Conservation (phyloP, 257 asterid genomes). For the Dorcoceras hygrometricum region DNA sequence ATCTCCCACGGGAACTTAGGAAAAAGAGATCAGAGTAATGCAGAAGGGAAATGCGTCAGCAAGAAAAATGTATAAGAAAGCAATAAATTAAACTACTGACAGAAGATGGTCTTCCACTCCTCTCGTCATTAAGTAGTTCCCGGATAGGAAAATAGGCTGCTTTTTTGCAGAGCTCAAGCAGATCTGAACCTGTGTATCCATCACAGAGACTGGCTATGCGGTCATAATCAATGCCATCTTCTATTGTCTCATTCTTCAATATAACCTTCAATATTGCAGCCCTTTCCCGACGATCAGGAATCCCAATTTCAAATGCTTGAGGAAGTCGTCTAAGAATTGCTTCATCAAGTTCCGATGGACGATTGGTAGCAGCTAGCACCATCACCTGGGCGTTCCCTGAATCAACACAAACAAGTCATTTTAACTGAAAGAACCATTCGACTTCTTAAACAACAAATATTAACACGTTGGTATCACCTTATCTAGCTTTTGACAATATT, state of each 20-base stretch:
- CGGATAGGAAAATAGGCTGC: slow-evolving; percentile 90
- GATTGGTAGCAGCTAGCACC: slow-evolving; percentile 98
- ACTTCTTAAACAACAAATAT: neutral
- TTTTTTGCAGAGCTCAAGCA: slow-evolving; percentile 84
- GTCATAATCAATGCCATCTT: slow-evolving; percentile 58
- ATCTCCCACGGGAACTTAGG: neutral
- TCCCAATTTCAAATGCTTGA: slow-evolving; percentile 90
- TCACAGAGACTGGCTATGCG: slow-evolving; percentile 67
- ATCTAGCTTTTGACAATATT: slow-evolving; percentile 8
- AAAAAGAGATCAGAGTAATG: neutral
- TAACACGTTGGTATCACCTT: neutral
- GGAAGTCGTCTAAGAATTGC: slow-evolving; percentile 96
- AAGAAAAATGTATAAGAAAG: neutral
- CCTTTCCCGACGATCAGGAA: slow-evolving; percentile 66
- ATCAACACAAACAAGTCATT: slow-evolving; percentile 13
- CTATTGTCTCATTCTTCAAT: slow-evolving; percentile 72
- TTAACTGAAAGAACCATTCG: slow-evolving; percentile 18
- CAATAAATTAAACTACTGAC: slow-evolving; percentile 38
- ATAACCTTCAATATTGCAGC: slow-evolving; percentile 75
- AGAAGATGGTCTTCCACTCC: slow-evolving; percentile 45
- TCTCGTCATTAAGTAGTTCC: slow-evolving; percentile 73
- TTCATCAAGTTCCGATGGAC: slow-evolving; percentile 98
- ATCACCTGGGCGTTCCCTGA: slow-evolving; percentile 82
- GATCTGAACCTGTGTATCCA: slow-evolving; percentile 90
- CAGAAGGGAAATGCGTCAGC: neutral